Base-by-base conservation (phyloP, 208 protist species). In the Crithidia brevicula region DNA sequence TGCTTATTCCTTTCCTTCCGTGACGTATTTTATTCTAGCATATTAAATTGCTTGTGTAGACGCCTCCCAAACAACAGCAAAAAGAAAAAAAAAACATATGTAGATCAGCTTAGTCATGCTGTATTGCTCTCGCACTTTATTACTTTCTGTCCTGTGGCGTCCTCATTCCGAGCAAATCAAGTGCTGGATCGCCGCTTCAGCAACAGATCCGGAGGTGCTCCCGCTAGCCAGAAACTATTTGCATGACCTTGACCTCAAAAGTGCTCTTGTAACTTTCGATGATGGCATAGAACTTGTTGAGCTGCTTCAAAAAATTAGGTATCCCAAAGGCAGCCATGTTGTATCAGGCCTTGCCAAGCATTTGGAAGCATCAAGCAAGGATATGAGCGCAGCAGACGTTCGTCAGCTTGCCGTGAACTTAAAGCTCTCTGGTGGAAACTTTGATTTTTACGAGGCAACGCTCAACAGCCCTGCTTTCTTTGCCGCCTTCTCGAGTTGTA, bases 111-210 rank as follows among this genome's bases (percentile, higher is more conserved):
- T 13, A 36, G 6, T 18, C 4, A 62, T 50, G 40, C 36, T 54
- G 2, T 31, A 20, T n/a, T 22, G n/a, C 23, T 54, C 31, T 13
- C 43, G 31, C 18, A 25, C 50, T 5, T 25, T 43, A 16, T 46
- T 70, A 3, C 51, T 74, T 42, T 80, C 74, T n/a, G 33, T 54
- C 15, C 61, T 74, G 27, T 92, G 86, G 83, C 74, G 80, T 8
- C 73, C 79, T 28, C 86, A 92, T 67, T 82, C 81, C 8, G 83
- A 87, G 74, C 81, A 85, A 45, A 64, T 92, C 13, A 86, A 90
- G 54, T 49, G 57, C 7, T 89, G 81, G 79, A 72, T 89, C 64
- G 82, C 84, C 1, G 53, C 42, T n/a, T 56, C 82, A 23, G 27
- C 60, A 0, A 73, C 49, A 40, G 78, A 85, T 45, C n/a, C 49